Evolutionary conservation across 371 early-diverging fungal genomes (phyloP).

Genomic region (Funneliformis caledonium): DNA sequence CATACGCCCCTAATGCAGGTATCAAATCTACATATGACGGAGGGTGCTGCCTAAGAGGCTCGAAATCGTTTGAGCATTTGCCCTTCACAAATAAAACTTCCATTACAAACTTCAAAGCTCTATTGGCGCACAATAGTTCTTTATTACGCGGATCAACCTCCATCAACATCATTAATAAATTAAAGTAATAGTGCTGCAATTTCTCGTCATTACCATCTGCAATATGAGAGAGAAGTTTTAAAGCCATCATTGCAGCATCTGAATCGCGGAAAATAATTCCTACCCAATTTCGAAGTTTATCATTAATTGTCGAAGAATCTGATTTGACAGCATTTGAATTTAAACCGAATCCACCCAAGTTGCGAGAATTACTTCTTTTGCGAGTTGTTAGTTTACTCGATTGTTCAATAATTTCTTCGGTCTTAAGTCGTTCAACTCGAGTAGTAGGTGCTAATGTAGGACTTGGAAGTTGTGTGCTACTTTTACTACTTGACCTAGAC

Average conservation of each 20-base stretch:
- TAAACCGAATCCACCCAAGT: constrained; percentile 49
- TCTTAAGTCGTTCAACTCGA: background rate
- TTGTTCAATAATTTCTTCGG: background rate
- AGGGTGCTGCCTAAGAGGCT: constrained; percentile 20
- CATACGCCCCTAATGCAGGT: constrained; percentile 50
- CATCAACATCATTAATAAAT: constrained; percentile 50
- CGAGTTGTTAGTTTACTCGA: constrained; percentile 19
- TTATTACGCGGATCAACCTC: constrained; percentile 53
- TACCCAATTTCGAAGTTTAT: constrained; percentile 46
- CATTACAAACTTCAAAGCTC: constrained; percentile 47
- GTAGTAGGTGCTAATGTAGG: background rate
- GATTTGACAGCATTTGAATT: constrained; percentile 41
- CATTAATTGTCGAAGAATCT: background rate
- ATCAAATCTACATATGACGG: constrained; percentile 51
- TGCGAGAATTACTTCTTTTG: constrained; percentile 49
- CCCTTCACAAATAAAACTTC: constrained; percentile 49
- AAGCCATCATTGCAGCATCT: constrained; percentile 51
- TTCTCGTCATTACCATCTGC: constrained; percentile 47
- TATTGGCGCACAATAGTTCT: constrained; percentile 46
- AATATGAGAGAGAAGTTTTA: constrained; percentile 47
- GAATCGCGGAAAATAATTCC: constrained; percentile 51
- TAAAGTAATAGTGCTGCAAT: constrained; percentile 49
- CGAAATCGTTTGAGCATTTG: constrained; percentile 40
- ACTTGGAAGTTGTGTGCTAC: constrained; percentile 40
- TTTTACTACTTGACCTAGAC: background rate